Base-by-base conservation (phyloP, 202 grass and related monocot genomes). In the Thinopyrum obtusiflorum region DNA sequence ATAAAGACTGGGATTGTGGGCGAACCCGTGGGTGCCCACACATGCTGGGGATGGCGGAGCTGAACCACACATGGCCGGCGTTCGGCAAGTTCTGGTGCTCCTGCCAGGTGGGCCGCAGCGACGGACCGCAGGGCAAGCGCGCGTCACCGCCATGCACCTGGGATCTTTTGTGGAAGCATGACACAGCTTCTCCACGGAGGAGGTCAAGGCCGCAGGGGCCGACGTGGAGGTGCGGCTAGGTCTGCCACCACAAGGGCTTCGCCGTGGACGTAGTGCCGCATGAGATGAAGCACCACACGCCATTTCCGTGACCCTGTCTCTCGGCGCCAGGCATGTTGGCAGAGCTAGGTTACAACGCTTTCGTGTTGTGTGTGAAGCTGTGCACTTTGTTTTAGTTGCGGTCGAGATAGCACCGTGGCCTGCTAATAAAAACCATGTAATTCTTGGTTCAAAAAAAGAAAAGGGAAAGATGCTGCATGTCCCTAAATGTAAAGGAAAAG, bases 81-180 rank as follows among this genome's bases (percentile, higher is more conserved):
- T 90, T 91, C 65, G 92, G 95, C 89, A 94, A 97, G 87, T 87
- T 97, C 80, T 97, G 95, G 90, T 97, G 92, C 92, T 94, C 95
- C 18, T 97, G 95, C 91, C 92, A 94, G 89, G 89, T 88, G 61
- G 95, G 93, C 82, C 92, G 90, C 40, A 89, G 92, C 15, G 92
- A 97, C 77, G 65, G 87, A 6, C 90, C 92, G 62, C 95, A 93
- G 82, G 76, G 55, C 28, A 90, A 87, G 66, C 85, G 80, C 15
- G 72, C n/a, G n/a, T 76, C 27, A 92, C 65, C 63, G 11, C 11
- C 63, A 92, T 94, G 84, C 83, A 87, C 65, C 63, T 94, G 60
- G 91, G n/a, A n/a, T n/a, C n/a, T n/a, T n/a, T n/a, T 95, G 81
- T 64, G 92, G 36, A 86, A 36, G 40, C 85, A 89, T 5, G 89